Percentiles rank a stretch among this genome's conserved stretches.
Conservation (phyloP, 108 stramenopile genomes). For the Cyclotella choctawhatcheeana region DNA sequence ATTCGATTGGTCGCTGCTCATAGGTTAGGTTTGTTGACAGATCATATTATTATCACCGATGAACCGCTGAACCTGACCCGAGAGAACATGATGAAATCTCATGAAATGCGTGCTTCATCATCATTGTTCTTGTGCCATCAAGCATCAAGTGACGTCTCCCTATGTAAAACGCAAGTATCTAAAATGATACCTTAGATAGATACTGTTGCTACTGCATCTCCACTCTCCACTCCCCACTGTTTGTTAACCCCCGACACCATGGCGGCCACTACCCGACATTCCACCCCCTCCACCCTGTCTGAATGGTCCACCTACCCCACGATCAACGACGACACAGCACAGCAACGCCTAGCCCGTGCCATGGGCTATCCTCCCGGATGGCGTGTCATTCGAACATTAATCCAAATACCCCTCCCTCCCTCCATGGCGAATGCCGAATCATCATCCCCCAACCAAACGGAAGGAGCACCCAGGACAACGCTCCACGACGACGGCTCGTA, state of each 20-base stretch:
- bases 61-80: too few relatives aligned
- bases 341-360: conserved; percentile 68
- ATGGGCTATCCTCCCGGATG: conserved; percentile 85
- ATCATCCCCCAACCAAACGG: too few relatives aligned
- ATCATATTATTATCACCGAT: too few relatives aligned
- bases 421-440: conserved; percentile 29
- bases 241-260: background rate
- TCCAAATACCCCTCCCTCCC: conserved; percentile 38
- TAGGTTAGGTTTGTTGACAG: too few relatives aligned
- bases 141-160: too few relatives aligned
- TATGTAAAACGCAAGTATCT: too few relatives aligned
- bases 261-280: conserved; percentile 22
- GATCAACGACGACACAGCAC: conserved; percentile 48
- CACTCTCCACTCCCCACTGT: background rate
- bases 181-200: too few relatives aligned
- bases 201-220: background rate
- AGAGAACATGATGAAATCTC: too few relatives aligned
- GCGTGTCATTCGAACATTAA: conserved; percentile 69
- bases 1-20: too few relatives aligned
- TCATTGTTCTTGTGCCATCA: too few relatives aligned
- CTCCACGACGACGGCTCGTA: conserved; percentile 2
- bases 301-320: conserved; percentile 52
- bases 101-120: background rate
- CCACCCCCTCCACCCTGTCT: conserved; percentile 51
- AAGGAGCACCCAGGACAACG: conserved; percentile 14